A percentile compares a stretch with the other conserved stretches of the same genome.
Evolutionary conservation across 352 stramenopile species (phyloP).

Genomic region (Pythium rishiriense): DNA sequence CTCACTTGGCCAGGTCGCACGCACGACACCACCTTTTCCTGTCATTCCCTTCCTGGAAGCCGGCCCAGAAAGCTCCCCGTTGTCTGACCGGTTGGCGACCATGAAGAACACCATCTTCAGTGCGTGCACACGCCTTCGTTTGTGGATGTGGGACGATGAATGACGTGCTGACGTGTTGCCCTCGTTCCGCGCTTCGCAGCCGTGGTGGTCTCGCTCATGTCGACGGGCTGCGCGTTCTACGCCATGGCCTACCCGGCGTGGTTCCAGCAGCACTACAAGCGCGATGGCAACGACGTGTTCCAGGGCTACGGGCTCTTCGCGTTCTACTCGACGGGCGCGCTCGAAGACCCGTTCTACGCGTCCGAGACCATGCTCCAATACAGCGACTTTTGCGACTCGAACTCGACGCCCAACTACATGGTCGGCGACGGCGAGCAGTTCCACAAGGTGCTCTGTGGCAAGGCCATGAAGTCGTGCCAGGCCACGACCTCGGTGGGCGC

Average conservation of each 20-base stretch:
- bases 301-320: conserved; percentile 81
- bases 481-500: conserved; percentile 63
- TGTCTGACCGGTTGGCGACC: conserved; percentile 1
- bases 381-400: conserved; percentile 59
- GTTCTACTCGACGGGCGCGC: conserved; percentile 76
- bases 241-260: conserved; percentile 78
- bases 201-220: conserved; percentile 76
- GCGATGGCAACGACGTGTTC: conserved; percentile 69
- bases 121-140: conserved; percentile 31
- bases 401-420: conserved; percentile 79
- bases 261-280: conserved; percentile 86
- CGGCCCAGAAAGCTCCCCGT: conserved; percentile 8
- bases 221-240: conserved; percentile 76
- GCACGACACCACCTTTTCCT: conserved; percentile 20
- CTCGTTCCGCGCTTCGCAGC: conserved; percentile 34
- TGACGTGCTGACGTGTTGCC: conserved; percentile 14
- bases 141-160: not conserved
- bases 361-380: conserved; percentile 80
- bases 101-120: conserved; percentile 81
- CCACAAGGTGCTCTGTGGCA: conserved; percentile 67
- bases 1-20: conserved; percentile 3
- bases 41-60: conserved; percentile 26
- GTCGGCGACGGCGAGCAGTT: conserved; percentile 75
- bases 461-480: conserved; percentile 69
- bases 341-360: conserved; percentile 79